These are phyloP conservation scores for Brassica carinata DNA, from an alignment of 345 rosid species.

Conservation along the genomic window DNA sequence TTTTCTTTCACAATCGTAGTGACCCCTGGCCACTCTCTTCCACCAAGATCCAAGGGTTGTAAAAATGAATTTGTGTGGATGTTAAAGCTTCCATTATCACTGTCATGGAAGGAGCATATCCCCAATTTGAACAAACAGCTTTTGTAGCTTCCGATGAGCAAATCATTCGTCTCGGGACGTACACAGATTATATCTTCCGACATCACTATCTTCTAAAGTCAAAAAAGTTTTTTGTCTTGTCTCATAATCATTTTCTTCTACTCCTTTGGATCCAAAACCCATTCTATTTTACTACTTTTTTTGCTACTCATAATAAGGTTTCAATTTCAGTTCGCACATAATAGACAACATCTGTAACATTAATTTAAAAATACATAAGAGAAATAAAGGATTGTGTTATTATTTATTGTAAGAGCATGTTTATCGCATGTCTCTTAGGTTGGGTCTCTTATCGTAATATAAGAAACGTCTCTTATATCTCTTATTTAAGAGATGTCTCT, in stretches of 20 bases:
- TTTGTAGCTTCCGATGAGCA: constrained; percentile 43
- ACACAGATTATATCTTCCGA: constrained; percentile 41
- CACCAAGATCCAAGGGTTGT: constrained; percentile 9
- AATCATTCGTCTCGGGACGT: constrained; percentile 34
- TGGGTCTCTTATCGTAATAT: no score
- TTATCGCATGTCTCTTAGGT: no score
- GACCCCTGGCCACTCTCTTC: constrained; percentile 18
- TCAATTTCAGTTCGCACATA: constrained; percentile 7
- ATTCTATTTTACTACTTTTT: background rate
- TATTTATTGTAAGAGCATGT: background rate
- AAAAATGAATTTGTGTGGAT: background rate
- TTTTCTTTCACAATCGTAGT: background rate
- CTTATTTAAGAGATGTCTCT: no score
- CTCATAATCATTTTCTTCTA: constrained; percentile 39
- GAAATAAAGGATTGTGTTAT: background rate
- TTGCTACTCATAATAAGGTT: constrained; percentile 25
- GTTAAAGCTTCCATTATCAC: constrained; percentile 25
- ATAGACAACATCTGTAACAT: background rate
- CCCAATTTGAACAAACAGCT: constrained; percentile 41
- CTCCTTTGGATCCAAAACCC: constrained; percentile 30
- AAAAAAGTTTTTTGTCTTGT: constrained; percentile 35
- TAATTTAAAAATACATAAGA: background rate
- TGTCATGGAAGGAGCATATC: constrained; percentile 31
- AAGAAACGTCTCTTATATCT: no score
- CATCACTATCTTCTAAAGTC: constrained; percentile 44